Evolutionary conservation across 345 rosid genomes (phyloP).

Genomic region (Brassica incana): DNA sequence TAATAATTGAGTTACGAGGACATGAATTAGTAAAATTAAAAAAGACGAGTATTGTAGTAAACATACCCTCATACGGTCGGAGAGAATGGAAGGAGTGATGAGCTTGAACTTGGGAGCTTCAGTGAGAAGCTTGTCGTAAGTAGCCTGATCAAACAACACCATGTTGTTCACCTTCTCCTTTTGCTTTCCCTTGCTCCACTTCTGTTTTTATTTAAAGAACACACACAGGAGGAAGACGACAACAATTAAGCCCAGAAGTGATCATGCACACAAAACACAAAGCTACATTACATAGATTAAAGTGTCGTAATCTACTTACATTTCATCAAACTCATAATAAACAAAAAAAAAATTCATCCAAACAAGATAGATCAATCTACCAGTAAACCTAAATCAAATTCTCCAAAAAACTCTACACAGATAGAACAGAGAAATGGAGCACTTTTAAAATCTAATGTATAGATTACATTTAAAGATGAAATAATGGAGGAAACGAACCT

Average conservation of each 20-base stretch:
- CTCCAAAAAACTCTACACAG: neutral
- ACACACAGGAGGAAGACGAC: neutral
- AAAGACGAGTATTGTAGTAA: neutral
- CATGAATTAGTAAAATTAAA: no score
- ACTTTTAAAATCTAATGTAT: neutral
- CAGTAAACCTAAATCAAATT: neutral
- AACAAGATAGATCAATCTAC: neutral
- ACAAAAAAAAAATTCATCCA: neutral
- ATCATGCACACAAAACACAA: neutral
- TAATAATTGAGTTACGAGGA: no score
- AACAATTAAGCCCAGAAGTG: neutral
- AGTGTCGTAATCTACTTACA: neutral
- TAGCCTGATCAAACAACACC: conserved; percentile 80
- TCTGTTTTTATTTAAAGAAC: conserved; percentile 41
- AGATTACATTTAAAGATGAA: neutral
- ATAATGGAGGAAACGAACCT: conserved; percentile 31
- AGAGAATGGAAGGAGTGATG: conserved; percentile 72
- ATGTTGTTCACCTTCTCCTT: conserved; percentile 96
- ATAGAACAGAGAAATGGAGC: neutral
- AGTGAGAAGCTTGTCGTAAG: conserved; percentile 74
- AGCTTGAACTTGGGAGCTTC: conserved; percentile 84
- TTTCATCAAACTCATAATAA: neutral
- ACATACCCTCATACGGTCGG: conserved; percentile 72
- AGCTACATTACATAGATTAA: neutral
- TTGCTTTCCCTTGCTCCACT: conserved; percentile 95